These are phyloP conservation scores for Cladosporium cucumerinum DNA, from an alignment of 2,329 filamentous ascomycete genomes.

Conservation along the genomic window DNA sequence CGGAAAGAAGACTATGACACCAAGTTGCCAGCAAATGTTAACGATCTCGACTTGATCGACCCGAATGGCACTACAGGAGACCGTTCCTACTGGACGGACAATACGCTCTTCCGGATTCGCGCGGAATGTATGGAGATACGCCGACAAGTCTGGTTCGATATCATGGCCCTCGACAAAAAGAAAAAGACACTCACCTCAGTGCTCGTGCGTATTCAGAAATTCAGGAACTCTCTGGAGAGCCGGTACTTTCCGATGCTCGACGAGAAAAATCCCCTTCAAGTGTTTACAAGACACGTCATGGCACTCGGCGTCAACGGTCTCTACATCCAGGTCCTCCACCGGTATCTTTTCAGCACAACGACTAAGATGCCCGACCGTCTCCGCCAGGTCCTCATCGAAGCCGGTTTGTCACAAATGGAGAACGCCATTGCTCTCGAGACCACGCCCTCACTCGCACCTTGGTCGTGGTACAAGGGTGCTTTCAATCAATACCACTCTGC, in stretches of 20 bases:
- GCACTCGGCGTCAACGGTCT: constrained; percentile 61
- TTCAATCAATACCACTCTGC: constrained; percentile 71
- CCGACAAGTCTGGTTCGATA: constrained; percentile 66
- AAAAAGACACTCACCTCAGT: constrained; percentile 61
- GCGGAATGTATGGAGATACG: constrained; percentile 73
- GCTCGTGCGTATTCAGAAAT: constrained; percentile 66
- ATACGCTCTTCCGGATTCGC: constrained; percentile 64
- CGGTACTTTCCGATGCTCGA: constrained; percentile 65
- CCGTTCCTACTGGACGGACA: constrained; percentile 61
- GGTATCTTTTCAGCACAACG: constrained; percentile 55
- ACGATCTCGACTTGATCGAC: constrained; percentile 60
- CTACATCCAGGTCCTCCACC: constrained; percentile 65
- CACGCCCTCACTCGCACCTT: constrained; percentile 51
- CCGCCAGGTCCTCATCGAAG: constrained; percentile 61
- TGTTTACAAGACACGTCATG: constrained; percentile 62
- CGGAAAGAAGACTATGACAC: constrained; percentile 74
- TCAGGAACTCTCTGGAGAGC: constrained; percentile 60
- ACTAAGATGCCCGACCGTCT: constrained; percentile 59
- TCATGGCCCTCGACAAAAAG: constrained; percentile 60
- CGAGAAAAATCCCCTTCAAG: constrained; percentile 58
- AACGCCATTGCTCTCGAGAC: constrained; percentile 55
- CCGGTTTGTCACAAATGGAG: constrained; percentile 55
- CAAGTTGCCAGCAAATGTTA: constrained; percentile 65
- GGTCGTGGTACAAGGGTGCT: constrained; percentile 69
- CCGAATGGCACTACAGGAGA: constrained; percentile 43